Percentiles rank a stretch among this genome's conserved stretches.
These are phyloP conservation scores for Wolfiporia cocos DNA, from an alignment of 1,284 basidiomycete species.

Conservation along the genomic window DNA sequence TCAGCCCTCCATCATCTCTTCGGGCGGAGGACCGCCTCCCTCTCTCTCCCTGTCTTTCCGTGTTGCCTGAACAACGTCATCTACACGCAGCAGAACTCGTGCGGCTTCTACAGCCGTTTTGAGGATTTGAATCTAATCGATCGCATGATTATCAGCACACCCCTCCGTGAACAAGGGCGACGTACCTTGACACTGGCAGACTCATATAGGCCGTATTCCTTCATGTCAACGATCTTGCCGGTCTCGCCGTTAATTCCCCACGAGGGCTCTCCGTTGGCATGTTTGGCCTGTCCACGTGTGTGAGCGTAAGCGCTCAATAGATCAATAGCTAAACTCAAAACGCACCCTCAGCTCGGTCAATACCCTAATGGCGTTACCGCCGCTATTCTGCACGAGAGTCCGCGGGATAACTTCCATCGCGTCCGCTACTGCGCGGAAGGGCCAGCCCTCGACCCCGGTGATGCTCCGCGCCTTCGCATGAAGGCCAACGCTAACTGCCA, in stretches of 20 bases:
- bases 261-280: slow-evolving; percentile 85
- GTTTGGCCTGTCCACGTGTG: slow-evolving; percentile 66
- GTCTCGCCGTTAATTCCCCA: slow-evolving; percentile 96
- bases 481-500: slow-evolving; percentile 91
- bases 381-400: slow-evolving; percentile 93
- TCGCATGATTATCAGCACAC: background rate
- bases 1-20: slow-evolving; percentile 46
- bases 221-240: slow-evolving; percentile 96
- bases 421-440: slow-evolving; percentile 89
- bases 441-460: slow-evolving; percentile 85
- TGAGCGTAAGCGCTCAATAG: background rate
- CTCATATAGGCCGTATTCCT: slow-evolving; percentile 89
- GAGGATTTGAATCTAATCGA: slow-evolving; percentile 78
- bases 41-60: slow-evolving; percentile 61
- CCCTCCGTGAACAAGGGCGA: slow-evolving; percentile 3
- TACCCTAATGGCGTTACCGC: slow-evolving; percentile 91
- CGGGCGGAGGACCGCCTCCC: slow-evolving; percentile 41
- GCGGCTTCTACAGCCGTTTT: slow-evolving; percentile 97
- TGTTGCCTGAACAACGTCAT: slow-evolving; percentile 89
- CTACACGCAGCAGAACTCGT: slow-evolving; percentile 88
- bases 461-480: slow-evolving; percentile 79
- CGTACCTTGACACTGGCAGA: slow-evolving; percentile 88
- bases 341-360: slow-evolving; percentile 82
- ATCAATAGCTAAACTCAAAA: background rate
- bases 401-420: slow-evolving; percentile 97